Percentiles rank a stretch among this genome's conserved stretches.
phyloP scores from a whole-genome alignment of 768 basidiomycete genomes.

The Sporobolomyces roseus region DNA sequence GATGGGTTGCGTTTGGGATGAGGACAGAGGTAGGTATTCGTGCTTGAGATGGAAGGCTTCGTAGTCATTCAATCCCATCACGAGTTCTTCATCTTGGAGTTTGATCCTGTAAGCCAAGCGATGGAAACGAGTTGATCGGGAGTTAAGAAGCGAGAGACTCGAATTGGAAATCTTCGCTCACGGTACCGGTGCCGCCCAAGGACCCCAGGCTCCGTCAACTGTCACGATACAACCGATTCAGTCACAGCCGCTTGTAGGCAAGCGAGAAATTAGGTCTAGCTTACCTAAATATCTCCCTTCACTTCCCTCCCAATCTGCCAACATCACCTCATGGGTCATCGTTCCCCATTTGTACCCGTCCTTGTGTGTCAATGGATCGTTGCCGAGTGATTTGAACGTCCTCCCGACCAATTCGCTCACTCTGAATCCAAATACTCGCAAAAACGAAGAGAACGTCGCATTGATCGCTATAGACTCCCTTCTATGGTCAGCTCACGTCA shows the following conservation, averaged over 20 bases:
- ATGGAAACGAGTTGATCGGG: background rate
- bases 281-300: constrained; percentile 22
- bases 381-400: constrained; percentile 23
- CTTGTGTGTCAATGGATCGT: constrained; percentile 26
- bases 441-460: constrained; percentile 13
- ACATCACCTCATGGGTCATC: constrained; percentile 24
- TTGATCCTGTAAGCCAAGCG: background rate
- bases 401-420: constrained; percentile 23
- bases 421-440: constrained; percentile 27
- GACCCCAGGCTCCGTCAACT: constrained; percentile 30
- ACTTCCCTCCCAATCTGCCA: constrained; percentile 30
- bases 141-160: background rate
- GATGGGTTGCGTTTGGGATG: constrained; percentile 15
- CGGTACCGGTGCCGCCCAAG: constrained; percentile 12
- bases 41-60: constrained; percentile 25
- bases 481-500: background rate
- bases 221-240: too few relatives aligned
- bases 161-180: too few relatives aligned
- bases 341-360: constrained; percentile 38
- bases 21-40: constrained; percentile 12
- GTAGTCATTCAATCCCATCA: constrained; percentile 25
- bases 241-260: background rate
- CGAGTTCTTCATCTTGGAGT: constrained; percentile 8
- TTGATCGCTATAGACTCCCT: constrained; percentile 17
- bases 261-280: background rate